phyloP scores from a whole-genome alignment of 331 rosid species.

The Ulmus americana region DNA sequence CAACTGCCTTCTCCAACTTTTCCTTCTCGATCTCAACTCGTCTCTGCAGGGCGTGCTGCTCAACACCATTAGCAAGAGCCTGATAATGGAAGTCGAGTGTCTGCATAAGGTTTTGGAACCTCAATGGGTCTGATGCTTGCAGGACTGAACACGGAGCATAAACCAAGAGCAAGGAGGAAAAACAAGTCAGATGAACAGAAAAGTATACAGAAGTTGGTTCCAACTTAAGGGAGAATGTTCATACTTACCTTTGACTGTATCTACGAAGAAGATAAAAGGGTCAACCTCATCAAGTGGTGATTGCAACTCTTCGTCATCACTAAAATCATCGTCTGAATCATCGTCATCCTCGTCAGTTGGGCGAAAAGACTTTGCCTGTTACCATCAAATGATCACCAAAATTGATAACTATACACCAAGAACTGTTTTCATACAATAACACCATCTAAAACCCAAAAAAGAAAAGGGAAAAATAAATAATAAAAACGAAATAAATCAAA shows the following conservation, averaged over 20 bases:
- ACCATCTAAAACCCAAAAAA: too few species aligned
- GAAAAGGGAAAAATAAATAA: too few species aligned
- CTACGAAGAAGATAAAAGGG: constrained; percentile 87
- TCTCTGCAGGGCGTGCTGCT: constrained; percentile 87
- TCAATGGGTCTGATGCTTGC: constrained; percentile 61
- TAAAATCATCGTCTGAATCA: constrained; percentile 78
- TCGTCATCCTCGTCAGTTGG: constrained; percentile 55
- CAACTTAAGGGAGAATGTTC: background rate
- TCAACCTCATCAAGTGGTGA: constrained; percentile 97
- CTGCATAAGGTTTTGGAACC: constrained; percentile 77
- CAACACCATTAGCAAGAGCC: constrained; percentile 81
- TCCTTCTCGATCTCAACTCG: constrained; percentile 79
- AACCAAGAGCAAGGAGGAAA: constrained; percentile 2
- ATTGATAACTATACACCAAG: background rate
- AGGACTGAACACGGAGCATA: constrained; percentile 22
- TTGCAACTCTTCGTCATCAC: constrained; percentile 94
- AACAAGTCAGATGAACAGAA: constrained; percentile 11
- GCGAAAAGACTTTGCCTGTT: constrained; percentile 76
- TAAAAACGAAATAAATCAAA: too few species aligned
- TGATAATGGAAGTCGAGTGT: constrained; percentile 78
- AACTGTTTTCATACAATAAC: too few species aligned
- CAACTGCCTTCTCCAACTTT: constrained; percentile 60
- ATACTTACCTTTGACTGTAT: constrained; percentile 63
- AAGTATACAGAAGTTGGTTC: background rate
- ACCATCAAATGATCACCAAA: background rate